Conservation (phyloP, 768 basidiomycete genomes). For the Roridomyces roridus region DNA sequence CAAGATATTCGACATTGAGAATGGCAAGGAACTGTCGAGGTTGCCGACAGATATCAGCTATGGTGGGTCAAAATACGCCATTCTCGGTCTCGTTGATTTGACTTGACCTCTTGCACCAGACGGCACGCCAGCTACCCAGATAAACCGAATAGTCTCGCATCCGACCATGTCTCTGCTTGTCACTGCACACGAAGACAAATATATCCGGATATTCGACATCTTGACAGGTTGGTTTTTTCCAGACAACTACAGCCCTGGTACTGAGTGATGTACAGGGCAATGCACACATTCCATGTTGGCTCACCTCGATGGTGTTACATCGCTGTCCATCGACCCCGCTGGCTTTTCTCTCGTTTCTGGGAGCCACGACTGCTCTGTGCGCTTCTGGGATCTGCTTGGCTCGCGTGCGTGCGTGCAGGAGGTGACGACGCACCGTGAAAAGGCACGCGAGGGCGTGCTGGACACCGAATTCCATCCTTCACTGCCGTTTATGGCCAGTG, state of each 20-base stretch:
- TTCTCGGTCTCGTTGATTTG: neutral
- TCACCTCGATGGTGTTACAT: slow-evolving; percentile 92
- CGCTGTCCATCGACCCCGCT: slow-evolving; percentile 85
- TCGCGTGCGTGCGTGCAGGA: slow-evolving; percentile 87
- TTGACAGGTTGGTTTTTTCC: slow-evolving; percentile 63
- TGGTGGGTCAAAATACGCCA: slow-evolving; percentile 42
- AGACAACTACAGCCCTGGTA: neutral
- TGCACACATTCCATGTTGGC: slow-evolving; percentile 91
- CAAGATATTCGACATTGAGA: slow-evolving; percentile 92
- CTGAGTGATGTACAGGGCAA: slow-evolving; percentile 56
- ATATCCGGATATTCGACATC: slow-evolving; percentile 89
- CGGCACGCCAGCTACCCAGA: slow-evolving; percentile 76
- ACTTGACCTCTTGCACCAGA: slow-evolving; percentile 49
- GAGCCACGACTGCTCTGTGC: slow-evolving; percentile 92
- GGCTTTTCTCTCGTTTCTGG: slow-evolving; percentile 89
- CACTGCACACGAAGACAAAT: slow-evolving; percentile 93
- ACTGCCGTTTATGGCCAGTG: slow-evolving; percentile 87
- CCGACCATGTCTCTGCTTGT: slow-evolving; percentile 89
- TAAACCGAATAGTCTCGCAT: slow-evolving; percentile 88
- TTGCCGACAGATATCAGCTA: slow-evolving; percentile 65
- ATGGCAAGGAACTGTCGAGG: slow-evolving; percentile 75
- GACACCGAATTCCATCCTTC: slow-evolving; percentile 86
- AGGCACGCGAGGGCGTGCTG: slow-evolving; percentile 89
- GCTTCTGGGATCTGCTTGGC: slow-evolving; percentile 93
- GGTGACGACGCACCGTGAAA: slow-evolving; percentile 86